Evolutionary conservation across 1,284 basidiomycete species (phyloP).

Genomic region (Trametes versicolor): DNA sequence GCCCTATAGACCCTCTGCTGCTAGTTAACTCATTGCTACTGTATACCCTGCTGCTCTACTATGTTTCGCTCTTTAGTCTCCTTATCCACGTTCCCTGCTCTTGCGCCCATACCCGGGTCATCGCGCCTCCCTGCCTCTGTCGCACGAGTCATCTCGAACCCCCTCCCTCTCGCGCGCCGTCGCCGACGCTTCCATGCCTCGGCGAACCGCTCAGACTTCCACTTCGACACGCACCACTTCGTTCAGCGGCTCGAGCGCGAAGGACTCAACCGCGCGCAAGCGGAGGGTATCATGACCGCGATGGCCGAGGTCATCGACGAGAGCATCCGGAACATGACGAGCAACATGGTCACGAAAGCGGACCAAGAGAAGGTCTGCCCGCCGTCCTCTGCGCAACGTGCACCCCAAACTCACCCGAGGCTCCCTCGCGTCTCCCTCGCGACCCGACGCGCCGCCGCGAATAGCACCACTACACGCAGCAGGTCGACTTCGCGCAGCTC

Average conservation of each 20-base stretch:
- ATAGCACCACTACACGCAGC: conserved; percentile 93
- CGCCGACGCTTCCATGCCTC: conserved; percentile 30
- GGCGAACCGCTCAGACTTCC: conserved; percentile 57
- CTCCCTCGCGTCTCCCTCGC: not conserved
- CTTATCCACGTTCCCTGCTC: not conserved
- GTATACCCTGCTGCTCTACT: not conserved
- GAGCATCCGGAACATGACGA: conserved; percentile 93
- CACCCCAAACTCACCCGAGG: not conserved
- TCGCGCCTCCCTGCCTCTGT: conserved; percentile 4
- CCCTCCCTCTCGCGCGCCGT: not conserved
- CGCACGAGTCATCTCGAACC: conserved; percentile 20
- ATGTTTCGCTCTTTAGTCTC: conserved; percentile 27
- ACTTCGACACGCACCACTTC: conserved; percentile 96
- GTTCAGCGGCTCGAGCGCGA: conserved; percentile 90
- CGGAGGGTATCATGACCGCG: conserved; percentile 94
- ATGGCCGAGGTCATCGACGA: conserved; percentile 97
- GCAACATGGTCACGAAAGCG: conserved; percentile 92
- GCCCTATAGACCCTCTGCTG: not conserved
- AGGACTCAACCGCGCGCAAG: conserved; percentile 88
- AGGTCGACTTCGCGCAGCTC: conserved; percentile 97
- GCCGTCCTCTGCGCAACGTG: conserved; percentile 6
- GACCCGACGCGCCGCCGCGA: not conserved
- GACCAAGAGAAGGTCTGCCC: conserved; percentile 89
- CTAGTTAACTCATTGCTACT: not conserved
- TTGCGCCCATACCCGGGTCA: conserved; percentile 11